Evolutionary conservation across 345 rosid species (phyloP).

Genomic region (Salix caprea): DNA sequence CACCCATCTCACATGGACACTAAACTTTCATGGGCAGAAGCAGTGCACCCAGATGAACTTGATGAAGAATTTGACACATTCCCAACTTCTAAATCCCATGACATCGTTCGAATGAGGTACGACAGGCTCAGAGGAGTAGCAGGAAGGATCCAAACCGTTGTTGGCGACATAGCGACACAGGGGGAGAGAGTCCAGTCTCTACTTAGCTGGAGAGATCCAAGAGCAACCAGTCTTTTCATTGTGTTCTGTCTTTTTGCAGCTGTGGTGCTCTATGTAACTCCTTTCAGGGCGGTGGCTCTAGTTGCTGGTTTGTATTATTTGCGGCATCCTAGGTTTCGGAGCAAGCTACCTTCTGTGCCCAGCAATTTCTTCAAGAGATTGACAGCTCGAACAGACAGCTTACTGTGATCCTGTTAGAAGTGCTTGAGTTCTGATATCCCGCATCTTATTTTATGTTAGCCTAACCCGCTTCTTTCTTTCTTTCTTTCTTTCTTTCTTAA

Average conservation of each 20-base stretch:
- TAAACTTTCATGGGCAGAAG: neutral
- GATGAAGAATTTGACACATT: slow-evolving; percentile 84
- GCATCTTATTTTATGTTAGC: neutral
- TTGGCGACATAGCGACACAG: slow-evolving; percentile 76
- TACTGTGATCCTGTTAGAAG: slow-evolving; percentile 29
- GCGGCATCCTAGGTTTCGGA: slow-evolving; percentile 78
- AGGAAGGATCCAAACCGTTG: slow-evolving; percentile 72
- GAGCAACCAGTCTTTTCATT: slow-evolving; percentile 72
- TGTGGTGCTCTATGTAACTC: slow-evolving; percentile 57
- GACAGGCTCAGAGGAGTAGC: slow-evolving; percentile 74
- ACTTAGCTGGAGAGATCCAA: slow-evolving; percentile 75
- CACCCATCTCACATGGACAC: neutral
- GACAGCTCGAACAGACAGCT: slow-evolving; percentile 60
- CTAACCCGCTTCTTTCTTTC: neutral
- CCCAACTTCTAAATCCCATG: slow-evolving; percentile 55
- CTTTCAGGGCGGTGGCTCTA: slow-evolving; percentile 55
- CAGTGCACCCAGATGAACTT: slow-evolving; percentile 57
- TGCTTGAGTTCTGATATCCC: neutral
- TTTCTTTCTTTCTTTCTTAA: neutral
- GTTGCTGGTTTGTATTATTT: slow-evolving; percentile 53
- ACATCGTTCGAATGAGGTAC: slow-evolving; percentile 62
- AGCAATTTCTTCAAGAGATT: slow-evolving; percentile 80
- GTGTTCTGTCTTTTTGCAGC: slow-evolving; percentile 68
- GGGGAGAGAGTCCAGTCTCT: slow-evolving; percentile 78
- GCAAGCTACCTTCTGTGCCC: slow-evolving; percentile 76